Conservation (phyloP, 2,329 filamentous ascomycete genomes). For the Aspergillus glaucus region DNA sequence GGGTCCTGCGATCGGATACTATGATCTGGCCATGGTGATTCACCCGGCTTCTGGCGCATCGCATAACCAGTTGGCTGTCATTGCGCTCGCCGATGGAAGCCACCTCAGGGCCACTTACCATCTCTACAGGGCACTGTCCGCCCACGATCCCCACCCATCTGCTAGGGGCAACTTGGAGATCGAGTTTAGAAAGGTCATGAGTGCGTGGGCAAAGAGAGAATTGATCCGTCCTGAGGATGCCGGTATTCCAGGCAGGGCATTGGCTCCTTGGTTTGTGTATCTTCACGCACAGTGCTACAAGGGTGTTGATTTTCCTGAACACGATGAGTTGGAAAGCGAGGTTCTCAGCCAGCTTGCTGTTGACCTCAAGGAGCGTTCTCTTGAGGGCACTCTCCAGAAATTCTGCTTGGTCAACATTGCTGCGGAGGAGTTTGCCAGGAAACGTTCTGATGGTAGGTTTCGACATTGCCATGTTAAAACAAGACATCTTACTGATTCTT, state of each 20-base stretch:
- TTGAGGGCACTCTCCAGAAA: conserved; percentile 64
- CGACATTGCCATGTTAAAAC: conserved; percentile 2
- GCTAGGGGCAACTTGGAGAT: conserved; percentile 70
- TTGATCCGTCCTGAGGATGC: conserved; percentile 46
- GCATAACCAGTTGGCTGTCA: conserved; percentile 85
- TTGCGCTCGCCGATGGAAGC: conserved; percentile 68
- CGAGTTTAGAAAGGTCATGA: conserved; percentile 65
- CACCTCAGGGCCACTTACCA: conserved; percentile 84
- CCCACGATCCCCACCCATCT: conserved; percentile 66
- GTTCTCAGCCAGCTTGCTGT: conserved; percentile 71
- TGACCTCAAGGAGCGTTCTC: conserved; percentile 62
- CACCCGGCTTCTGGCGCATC: conserved; percentile 72
- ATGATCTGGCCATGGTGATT: conserved; percentile 71
- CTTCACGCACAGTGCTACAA: conserved; percentile 80
- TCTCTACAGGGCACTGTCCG: conserved; percentile 74
- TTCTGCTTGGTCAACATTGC: conserved; percentile 82
- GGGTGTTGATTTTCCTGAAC: conserved; percentile 65
- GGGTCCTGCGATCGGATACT: conserved; percentile 75
- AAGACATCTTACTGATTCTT: conserved; percentile 9
- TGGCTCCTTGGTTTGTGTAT: conserved; percentile 76
- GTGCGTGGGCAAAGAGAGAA: conserved; percentile 52
- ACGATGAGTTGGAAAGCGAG: conserved; percentile 77
- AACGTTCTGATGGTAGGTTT: conserved; percentile 52
- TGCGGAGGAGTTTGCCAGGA: conserved; percentile 66
- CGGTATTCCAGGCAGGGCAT: conserved; percentile 46